These are phyloP conservation scores for Beauveria bassiana DNA, from an alignment of 2,329 filamentous ascomycete genomes.

Conservation along the genomic window DNA sequence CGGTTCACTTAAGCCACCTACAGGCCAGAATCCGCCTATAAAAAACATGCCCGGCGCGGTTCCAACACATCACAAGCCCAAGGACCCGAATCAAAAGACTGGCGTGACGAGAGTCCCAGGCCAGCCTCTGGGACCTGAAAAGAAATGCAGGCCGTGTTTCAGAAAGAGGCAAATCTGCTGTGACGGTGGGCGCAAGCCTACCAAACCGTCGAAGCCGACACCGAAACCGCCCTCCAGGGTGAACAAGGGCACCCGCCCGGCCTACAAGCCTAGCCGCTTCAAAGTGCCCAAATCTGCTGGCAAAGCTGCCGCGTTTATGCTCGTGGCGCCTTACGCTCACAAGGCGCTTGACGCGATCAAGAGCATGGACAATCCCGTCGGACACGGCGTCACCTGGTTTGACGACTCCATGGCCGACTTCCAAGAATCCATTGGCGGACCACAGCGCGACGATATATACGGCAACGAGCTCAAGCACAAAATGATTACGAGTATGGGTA, in stretches of 20 bases:
- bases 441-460: neutral
- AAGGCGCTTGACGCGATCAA: neutral
- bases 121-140: neutral
- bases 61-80: neutral
- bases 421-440: constrained; percentile 6
- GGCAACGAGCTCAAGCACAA: constrained; percentile 3
- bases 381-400: neutral
- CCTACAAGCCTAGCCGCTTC: neutral
- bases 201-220: neutral
- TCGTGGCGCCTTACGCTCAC: neutral
- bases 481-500: neutral
- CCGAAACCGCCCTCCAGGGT: neutral
- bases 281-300: neutral
- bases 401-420: constrained; percentile 1
- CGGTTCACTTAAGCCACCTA: neutral
- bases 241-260: neutral
- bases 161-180: neutral
- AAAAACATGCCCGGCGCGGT: neutral
- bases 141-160: neutral
- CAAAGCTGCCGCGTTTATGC: neutral
- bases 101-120: neutral
- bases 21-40: neutral
- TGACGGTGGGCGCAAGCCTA: neutral
- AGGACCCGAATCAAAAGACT: neutral
- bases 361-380: constrained; percentile 1